Evolutionary conservation across 192 early-diverging fungal species (phyloP), one percentile per base, ranked within the genome.

Genomic region (Anaeromyces robustus): DNA sequence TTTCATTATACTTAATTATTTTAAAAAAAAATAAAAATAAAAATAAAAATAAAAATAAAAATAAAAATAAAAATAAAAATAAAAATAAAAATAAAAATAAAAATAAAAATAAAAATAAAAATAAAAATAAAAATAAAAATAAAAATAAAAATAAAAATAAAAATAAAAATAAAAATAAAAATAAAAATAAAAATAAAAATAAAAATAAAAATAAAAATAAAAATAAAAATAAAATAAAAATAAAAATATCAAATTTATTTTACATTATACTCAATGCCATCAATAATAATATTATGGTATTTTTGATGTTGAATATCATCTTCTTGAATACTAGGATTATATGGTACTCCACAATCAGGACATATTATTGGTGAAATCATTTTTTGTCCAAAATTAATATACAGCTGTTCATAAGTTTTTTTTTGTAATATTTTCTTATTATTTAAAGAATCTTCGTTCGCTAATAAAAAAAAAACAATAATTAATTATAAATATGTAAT

Each of bases 241-340:
- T n/a, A n/a, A n/a, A n/a, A n/a, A n/a, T 26, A 80, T 80, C 30
- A 82, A n/a, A 11, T 30, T 18, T 17, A 30, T 29, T 59, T 28
- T 17, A 83, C 83, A 59, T 84, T 84, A 37, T 84, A 84, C 22
- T 80, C 82, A 77, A 84, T 80, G 1, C 83, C 83, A 30, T 79
- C 82, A 11, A 84, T n/a, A 22, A 84, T 37, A 13, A 82, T 82
- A 22, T 81, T 79, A 77, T 84, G 83, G 32, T 81, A 84, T 16
- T 79, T 32, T 18, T 32, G 6, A 77, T 84, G 83, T 22, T 82
- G 29, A 2, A 31, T 17, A 26, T 34, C 78, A 52, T 84, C 83
- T 16, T 84, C 83, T 28, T 83, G 43, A 52, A 52, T 52, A 52
- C 43, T 84, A 29, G 83, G 43, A 29, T 37, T 77, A 83, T 29